These are phyloP conservation scores for Neophaeococcomyces aloes DNA, from an alignment of 2,329 filamentous ascomycete genomes.

Conservation along the genomic window DNA sequence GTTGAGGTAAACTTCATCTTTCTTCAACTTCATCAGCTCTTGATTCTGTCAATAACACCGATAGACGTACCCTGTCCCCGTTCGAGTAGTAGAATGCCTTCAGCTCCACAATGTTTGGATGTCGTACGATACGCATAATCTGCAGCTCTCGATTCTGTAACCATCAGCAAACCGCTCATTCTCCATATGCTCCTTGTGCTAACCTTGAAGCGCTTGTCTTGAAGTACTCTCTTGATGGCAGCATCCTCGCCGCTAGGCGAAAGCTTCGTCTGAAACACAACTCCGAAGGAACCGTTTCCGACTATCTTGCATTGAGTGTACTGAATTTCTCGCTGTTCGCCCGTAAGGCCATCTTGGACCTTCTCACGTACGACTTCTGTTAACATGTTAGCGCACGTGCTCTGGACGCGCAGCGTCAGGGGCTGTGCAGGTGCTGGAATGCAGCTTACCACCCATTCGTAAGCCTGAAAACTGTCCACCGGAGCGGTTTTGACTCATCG, in stretches of 20 bases:
- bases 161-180: slow-evolving; percentile 24
- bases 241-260: slow-evolving; percentile 97
- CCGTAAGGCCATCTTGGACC: slow-evolving; percentile 94
- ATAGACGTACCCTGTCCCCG: slow-evolving; percentile 71
- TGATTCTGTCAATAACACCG: background rate
- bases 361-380: slow-evolving; percentile 96
- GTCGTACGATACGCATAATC: slow-evolving; percentile 98
- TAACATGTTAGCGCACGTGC: slow-evolving; percentile 21
- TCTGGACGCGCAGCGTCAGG: slow-evolving; percentile 16
- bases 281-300: slow-evolving; percentile 95
- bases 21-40: slow-evolving; percentile 39
- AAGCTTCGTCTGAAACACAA: slow-evolving; percentile 98
- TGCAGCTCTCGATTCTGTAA: slow-evolving; percentile 90
- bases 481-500: slow-evolving; percentile 84
- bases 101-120: slow-evolving; percentile 96
- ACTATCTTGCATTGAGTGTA: slow-evolving; percentile 99
- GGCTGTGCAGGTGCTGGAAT: slow-evolving; percentile 18
- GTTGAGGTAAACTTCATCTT: slow-evolving; percentile 98
- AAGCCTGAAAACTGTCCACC: slow-evolving; percentile 68
- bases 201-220: slow-evolving; percentile 99
- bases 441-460: slow-evolving; percentile 88
- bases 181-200: slow-evolving; percentile 16
- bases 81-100: slow-evolving; percentile 99
- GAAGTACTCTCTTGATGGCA: slow-evolving; percentile 95
- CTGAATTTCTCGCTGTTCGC: slow-evolving; percentile 90